Evolutionary conservation across 2,329 filamentous ascomycete species (phyloP), one percentile per base, ranked within the genome.

Genomic region (Claviceps cyperi): DNA sequence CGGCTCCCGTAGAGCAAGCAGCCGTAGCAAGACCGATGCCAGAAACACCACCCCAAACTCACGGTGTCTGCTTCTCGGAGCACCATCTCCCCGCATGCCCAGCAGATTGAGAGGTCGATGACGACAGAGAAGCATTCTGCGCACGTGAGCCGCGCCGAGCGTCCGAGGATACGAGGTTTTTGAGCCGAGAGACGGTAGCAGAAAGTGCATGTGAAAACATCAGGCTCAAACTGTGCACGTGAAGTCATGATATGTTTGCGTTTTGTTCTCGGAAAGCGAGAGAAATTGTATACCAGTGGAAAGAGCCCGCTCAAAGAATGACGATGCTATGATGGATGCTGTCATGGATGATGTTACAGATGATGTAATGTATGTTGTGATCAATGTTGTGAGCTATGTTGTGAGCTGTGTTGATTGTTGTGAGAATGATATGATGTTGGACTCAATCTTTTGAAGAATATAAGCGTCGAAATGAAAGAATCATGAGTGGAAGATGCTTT

Each of bases 31-130:
- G 61, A 66, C 39, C 67, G 65, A 57, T 80, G 76, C 77, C 75
- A 80, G 58, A 80, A 80, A 56, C 74, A 78, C 76, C 72, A 79
- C 0, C 75, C 75, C n/a, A 79, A 65, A 54, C 74, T 78, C 40
- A 79, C 72, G 53, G 73, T 74, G 51, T 78, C 75, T 22, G 75
- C 70, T 0, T 67, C 73, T 24, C 75, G 71, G 37, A 69, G 68
- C 13, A 80, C 68, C 43, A 76, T 60, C 59, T 78, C 74, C 19
- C 76, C 74, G 54, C 77, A 80, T 24, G 73, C 74, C 77, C 66
- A 79, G 60, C 72, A 79, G 48, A 79, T 72, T 52, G 75, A 73
- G 46, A 79, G 66, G 57, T 77, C 67, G 47, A 78, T 59, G 2
- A 80, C 59, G 1, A 67, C 67, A 7, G 62, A 55, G 60, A 73